Base-by-base conservation (phyloP, 768 basidiomycete genomes). In the Infundibulicybe gibba region DNA sequence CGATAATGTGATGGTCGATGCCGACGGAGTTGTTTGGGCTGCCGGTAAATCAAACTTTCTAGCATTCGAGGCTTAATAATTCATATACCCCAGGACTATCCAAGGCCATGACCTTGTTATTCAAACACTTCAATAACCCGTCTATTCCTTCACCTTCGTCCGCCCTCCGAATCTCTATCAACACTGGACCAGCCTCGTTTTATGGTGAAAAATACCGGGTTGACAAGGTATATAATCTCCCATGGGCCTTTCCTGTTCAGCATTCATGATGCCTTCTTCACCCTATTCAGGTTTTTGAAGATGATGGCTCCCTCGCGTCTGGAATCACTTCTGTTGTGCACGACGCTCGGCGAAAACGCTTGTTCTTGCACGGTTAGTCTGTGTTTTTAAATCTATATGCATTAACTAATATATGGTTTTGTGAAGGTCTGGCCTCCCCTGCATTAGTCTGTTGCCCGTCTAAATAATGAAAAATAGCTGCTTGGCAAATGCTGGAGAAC, bases 1-100 rank as follows among this genome's bases (percentile, higher is more conserved):
- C 51, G 88, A 90, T 56, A 88, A 89, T 55, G 55, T 84, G 1
- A 65, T 76, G 32, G 58, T 87, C 5, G 85, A 85, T 51, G 61
- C 68, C 16, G 66, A 80, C 32, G 86, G 83, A 6, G 71, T 70
- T 11, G 57, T 88, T 15, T 87, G 82, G 80, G 76, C 70, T 19
- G 81, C 85, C 48, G 76, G 84, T 81, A 49, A 48, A 65, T 49
- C 20, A 33, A 34, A 37, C 10, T n/a, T 44, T 40, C 16, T 39
- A 30, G 31, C 19, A n/a, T 19, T 14, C 10, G 19, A 20, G 12
- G 42, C 13, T 17, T 16, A n/a, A 10, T 17, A 4, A n/a, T n/a
- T n/a, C n/a, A n/a, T n/a, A n/a, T 32, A 39, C 21, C 43, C 25
- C 48, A 82, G 77, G 66, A 6, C 65, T 81, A 43, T 70, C 79